Percentiles rank a stretch among this genome's conserved stretches.
Evolutionary conservation across 331 rosid genomes (phyloP).

Genomic region (Malus hybrid): DNA sequence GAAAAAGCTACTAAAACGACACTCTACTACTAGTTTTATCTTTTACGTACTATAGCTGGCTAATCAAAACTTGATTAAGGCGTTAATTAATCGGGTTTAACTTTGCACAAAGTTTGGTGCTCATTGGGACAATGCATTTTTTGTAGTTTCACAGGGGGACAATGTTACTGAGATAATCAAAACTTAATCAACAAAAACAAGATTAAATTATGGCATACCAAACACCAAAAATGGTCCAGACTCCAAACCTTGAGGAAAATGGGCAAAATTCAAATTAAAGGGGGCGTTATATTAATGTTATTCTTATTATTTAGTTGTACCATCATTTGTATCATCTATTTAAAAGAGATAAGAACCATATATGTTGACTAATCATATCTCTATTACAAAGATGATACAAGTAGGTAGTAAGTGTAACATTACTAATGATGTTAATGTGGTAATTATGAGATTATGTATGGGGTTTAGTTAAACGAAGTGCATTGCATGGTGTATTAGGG

Average conservation of each 20-base stretch:
- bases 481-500: slow-evolving; percentile 1
- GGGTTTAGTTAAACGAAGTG: slow-evolving; percentile 38
- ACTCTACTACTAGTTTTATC: slow-evolving; percentile 14
- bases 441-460: slow-evolving; percentile 22
- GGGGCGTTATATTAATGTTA: not conserved
- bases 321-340: no score
- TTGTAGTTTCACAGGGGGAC: slow-evolving; percentile 42
- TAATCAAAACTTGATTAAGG: slow-evolving; percentile 2
- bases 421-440: not conserved
- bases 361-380: no score
- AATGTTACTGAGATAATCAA: slow-evolving; percentile 51
- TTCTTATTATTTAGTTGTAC: no score
- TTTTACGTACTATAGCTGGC: not conserved
- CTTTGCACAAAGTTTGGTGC: slow-evolving; percentile 14
- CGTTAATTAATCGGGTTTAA: slow-evolving; percentile 13
- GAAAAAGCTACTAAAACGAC: slow-evolving; percentile 26
- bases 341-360: no score
- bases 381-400: no score
- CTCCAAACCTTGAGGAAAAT: slow-evolving; percentile 5
- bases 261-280: slow-evolving; percentile 9
- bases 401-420: no score
- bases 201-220: not conserved
- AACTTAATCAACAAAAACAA: slow-evolving; percentile 18
- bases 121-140: slow-evolving; percentile 32
- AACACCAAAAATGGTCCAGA: slow-evolving; percentile 22